Conservation (phyloP, 208 protist genomes). For the Acanthamoeba lenticulata region DNA sequence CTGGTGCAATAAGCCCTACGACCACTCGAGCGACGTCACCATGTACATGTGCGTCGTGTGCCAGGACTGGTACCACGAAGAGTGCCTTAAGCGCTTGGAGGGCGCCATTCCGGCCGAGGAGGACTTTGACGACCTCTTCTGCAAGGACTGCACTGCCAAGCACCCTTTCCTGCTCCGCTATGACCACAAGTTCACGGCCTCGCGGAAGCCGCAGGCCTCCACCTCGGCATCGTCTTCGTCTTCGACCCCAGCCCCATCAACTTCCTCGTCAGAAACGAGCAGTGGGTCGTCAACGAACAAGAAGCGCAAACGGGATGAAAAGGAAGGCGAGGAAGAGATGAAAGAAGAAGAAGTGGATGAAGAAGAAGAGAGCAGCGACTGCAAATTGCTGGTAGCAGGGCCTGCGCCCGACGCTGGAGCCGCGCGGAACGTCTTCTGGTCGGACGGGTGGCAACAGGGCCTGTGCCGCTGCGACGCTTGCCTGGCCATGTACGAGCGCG, state of each 20-base stretch:
- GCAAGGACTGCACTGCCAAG: constrained; percentile 9
- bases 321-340: neutral
- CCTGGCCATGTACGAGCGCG: neutral
- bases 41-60: constrained; percentile 45
- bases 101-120: neutral
- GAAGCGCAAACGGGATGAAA: constrained; percentile 12
- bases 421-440: constrained; percentile 27
- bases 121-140: constrained; percentile 29
- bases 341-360: neutral
- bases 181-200: neutral
- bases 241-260: neutral
- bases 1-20: constrained; percentile 51
- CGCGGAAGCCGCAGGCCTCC: neutral
- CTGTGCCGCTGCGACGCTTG: constrained; percentile 2
- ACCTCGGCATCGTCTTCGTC: neutral
- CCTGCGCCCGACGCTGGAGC: neutral
- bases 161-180: constrained; percentile 6
- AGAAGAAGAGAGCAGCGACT: neutral
- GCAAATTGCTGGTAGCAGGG: neutral
- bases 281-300: neutral
- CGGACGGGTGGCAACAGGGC: neutral
- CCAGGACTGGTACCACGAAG: constrained; percentile 22
- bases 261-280: neutral
- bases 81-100: neutral
- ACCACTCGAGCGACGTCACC: constrained; percentile 16